Evolutionary conservation across 2,329 filamentous ascomycete genomes (phyloP), one percentile per base, ranked within the genome.

Genomic region (Sarocladium strictum): DNA sequence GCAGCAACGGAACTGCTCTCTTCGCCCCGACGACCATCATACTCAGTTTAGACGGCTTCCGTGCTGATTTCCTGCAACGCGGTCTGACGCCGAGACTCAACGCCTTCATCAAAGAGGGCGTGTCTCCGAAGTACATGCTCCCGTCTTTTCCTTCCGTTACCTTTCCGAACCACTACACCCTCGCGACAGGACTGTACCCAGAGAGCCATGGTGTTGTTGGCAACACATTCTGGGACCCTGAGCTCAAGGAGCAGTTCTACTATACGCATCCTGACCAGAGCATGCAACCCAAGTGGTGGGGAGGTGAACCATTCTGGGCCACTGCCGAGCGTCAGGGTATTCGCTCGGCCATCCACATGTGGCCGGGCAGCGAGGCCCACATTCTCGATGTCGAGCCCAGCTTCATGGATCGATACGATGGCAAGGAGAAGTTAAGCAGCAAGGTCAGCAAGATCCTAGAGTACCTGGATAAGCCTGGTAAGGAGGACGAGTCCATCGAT

Each of bases 91-190:
- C 93, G 1, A 85, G 86, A 2, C 76, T 99, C 9, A 89, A 84
- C 61, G 79, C 84, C 2, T 87, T 99, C 59, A 77, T 96, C 58
- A 80, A 83, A 57, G 84, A 90, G 59, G 94, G 94, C 27, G 85
- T 97, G 11, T 96, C 92, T 5, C 93, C 94, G 2, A 80, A 84
- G 60, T 97, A 93, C 71, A 97, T 99, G 91, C 79, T 84, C 6
- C 94, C 94, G 0, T 95, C 90, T 37, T 99, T 99, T 61, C 94
- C 94, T 0, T 96, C 90, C 21, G 90, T 99, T 45, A 99, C 94
- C 0, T 99, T 99, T 63, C 94, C 94, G 12, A 93, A 97, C 63
- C 94, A 97, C 69, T 97, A 93, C 69, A 97, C 93, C 0, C 76
- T 97, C 35, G 90, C 90, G 0, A 97, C 94, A 0, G 94, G 94